Evolutionary conservation across 805 yeast species (phyloP), one percentile per base, ranked within the genome.

Genomic region (Saturnispora serradocipensis): DNA sequence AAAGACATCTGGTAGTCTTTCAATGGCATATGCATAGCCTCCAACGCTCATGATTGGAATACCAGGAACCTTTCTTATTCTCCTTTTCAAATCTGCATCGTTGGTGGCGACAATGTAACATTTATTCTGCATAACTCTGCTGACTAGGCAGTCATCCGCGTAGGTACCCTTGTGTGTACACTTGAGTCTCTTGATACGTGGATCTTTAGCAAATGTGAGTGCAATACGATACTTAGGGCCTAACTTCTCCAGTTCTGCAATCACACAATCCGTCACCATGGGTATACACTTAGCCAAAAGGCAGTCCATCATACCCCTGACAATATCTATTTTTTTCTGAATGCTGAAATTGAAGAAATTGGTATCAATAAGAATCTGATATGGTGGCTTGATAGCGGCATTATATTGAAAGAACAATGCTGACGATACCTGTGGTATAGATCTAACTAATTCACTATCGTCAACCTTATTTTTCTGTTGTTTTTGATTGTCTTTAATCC

Each of bases 11-110:
- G 99, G 99, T 53, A 93, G 76, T 66, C 97, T 80, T 68, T 93
- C 99, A 58, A 93, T 84, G 36, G 87, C 96, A 65, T 91, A 93
- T 1, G 89, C 73, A 66, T 88, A 96, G 2, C 86, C 86, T 35
- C 98, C 99, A 6, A 93, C 99, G 69, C 96, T 88, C 95, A 93
- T 81, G 35, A 93, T 73, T 11, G 99, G 99, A 55, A 93, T 86
- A 61, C 99, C 99, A 1, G 99, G 99, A 27, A 93, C 88, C 68
- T 93, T 93, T 71, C 99, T 80, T 32, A 93, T 79, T 67, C 99
- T 78, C 63, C 97, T 82, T 66, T 93, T 93, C 65, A 93, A 73
- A 61, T 91, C 98, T 13, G 96, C 97, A 81, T 93, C 99, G 66
- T 91, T 93, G 1, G 98, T 91, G 46, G 99, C 99, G 36, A 93